Percentiles rank a stretch among this genome's conserved stretches.
Conservation (phyloP, 1,139 yeast genomes). For the Scheffersomyces segobiensis region DNA sequence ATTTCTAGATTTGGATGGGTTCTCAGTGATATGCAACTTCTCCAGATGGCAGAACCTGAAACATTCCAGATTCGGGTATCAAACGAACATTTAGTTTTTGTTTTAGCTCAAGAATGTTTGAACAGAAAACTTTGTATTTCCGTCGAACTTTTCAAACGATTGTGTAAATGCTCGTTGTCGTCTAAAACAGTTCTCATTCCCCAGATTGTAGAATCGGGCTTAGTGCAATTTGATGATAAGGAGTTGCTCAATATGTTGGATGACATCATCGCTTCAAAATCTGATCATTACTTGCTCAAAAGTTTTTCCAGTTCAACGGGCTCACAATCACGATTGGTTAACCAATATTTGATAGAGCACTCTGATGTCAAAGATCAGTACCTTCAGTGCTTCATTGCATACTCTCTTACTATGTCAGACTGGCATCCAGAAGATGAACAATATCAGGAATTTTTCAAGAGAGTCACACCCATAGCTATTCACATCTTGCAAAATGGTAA, state of each 20-base stretch:
- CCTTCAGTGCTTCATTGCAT: conserved; percentile 23
- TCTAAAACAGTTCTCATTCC: not conserved
- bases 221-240: conserved; percentile 22
- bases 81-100: not conserved
- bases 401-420: conserved; percentile 15
- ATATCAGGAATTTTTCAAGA: conserved; percentile 9
- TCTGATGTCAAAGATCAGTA: conserved; percentile 17
- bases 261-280: conserved; percentile 12
- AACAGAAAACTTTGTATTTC: not conserved
- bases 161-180: not conserved
- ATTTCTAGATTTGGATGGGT: conserved; percentile 24
- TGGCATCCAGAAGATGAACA: not conserved
- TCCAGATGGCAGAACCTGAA: not conserved
- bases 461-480: conserved; percentile 7
- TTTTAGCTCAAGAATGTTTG: not conserved
- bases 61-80: not conserved
- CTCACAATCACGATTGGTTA: conserved; percentile 9
- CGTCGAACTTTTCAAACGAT: not conserved
- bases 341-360: conserved; percentile 15
- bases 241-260: conserved; percentile 14
- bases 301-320: conserved; percentile 16
- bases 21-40: conserved; percentile 18
- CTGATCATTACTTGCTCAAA: conserved; percentile 23
- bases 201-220: conserved; percentile 19
- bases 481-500: conserved; percentile 3